Evolutionary conservation across 306 rosid genomes (phyloP).

Genomic region (Acmispon strigosus): DNA sequence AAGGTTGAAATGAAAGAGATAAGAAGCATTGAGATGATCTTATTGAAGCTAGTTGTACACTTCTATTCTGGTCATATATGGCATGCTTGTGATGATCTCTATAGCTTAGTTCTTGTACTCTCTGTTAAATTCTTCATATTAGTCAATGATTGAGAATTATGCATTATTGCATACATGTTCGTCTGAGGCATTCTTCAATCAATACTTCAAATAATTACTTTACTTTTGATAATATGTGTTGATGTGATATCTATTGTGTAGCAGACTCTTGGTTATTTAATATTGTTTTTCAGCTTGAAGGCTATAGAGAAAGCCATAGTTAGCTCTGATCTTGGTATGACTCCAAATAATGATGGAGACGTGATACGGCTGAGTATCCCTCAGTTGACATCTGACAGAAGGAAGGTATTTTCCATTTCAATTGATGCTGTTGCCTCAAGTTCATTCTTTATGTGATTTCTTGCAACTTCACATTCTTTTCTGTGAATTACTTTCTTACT

Average conservation of each 20-base stretch:
- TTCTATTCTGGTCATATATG: neutral
- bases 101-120: neutral
- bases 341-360: constrained; percentile 97
- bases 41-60: constrained; percentile 1
- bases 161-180: neutral
- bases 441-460: neutral
- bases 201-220: neutral
- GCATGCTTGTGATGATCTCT: neutral
- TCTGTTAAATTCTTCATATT: neutral
- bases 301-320: constrained; percentile 94
- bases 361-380: constrained; percentile 74
- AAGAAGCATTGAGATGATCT: neutral
- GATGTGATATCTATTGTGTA: neutral
- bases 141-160: neutral
- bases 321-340: constrained; percentile 77
- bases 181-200: constrained; percentile 4
- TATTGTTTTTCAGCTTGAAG: constrained; percentile 65
- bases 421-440: neutral
- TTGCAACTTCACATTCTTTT: neutral
- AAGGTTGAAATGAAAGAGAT: neutral
- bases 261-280: constrained; percentile 14
- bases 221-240: neutral
- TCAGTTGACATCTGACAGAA: constrained; percentile 82
- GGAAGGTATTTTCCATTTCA: constrained; percentile 60
- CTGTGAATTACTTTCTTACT: neutral